Evolutionary conservation across 2,329 filamentous ascomycete genomes (phyloP).

Genomic region (Aspergillus tubingensis): DNA sequence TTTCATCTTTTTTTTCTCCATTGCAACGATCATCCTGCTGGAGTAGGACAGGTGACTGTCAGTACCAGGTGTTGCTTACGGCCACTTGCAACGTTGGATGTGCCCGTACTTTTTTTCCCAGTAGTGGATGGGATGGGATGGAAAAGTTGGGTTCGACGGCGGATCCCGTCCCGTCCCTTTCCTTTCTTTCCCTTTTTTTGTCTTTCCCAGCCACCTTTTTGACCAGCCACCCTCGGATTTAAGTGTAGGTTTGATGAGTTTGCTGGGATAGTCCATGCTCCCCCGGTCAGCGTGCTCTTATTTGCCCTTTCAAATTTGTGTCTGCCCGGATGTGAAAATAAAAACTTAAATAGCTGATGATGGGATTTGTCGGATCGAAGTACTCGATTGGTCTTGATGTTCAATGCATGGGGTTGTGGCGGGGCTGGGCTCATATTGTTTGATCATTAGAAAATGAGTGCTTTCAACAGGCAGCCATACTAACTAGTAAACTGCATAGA

Average conservation of each 20-base stretch:
- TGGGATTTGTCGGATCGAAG: no score
- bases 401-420: no score
- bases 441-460: no score
- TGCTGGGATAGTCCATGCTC: neutral
- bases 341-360: no score
- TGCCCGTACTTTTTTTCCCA: neutral
- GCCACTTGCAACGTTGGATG: conserved; percentile 6
- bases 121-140: neutral
- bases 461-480: no score
- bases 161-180: neutral
- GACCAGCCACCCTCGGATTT: neutral
- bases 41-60: neutral
- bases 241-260: neutral
- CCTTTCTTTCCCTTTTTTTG: neutral
- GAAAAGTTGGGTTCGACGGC: neutral
- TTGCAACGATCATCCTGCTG: neutral
- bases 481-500: no score
- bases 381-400: no score
- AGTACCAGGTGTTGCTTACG: conserved; percentile 3
- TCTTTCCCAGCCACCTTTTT: neutral
- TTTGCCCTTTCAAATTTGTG: no score
- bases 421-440: no score
- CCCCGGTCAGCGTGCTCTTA: neutral
- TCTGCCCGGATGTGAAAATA: no score
- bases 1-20: neutral